phyloP scores from a whole-genome alignment of 192 early-diverging fungal species.

The Backusella westeae region DNA sequence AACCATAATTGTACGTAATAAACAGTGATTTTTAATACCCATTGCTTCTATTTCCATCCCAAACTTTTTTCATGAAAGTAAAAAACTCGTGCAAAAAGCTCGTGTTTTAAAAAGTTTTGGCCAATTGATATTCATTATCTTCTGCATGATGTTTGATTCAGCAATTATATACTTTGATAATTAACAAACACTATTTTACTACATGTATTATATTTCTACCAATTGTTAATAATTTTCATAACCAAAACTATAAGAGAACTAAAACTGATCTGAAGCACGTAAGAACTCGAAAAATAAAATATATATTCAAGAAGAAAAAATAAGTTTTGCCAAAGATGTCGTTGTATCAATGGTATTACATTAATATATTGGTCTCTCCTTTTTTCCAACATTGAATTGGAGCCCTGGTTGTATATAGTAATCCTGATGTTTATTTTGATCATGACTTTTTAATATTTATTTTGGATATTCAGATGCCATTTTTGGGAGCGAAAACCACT shows the following conservation, averaged over 20 bases:
- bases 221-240: neutral
- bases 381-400: neutral
- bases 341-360: neutral
- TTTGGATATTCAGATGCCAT: neutral
- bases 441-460: neutral
- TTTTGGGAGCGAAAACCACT: neutral
- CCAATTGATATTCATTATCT: no score
- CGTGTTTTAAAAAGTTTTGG: no score
- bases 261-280: neutral
- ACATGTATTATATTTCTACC: neutral
- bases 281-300: neutral
- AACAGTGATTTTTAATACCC: neutral
- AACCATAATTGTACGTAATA: neutral
- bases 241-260: neutral
- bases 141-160: no score
- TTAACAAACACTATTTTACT: neutral
- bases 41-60: neutral
- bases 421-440: neutral
- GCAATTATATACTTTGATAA: neutral
- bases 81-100: neutral
- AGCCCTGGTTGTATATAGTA: neutral
- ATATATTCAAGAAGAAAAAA: neutral
- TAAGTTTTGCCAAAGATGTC: neutral
- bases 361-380: neutral
- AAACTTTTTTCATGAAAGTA: neutral